phyloP scores from a whole-genome alignment of 1,284 basidiomycete species.

The Cryptococcus deneoformans region DNA sequence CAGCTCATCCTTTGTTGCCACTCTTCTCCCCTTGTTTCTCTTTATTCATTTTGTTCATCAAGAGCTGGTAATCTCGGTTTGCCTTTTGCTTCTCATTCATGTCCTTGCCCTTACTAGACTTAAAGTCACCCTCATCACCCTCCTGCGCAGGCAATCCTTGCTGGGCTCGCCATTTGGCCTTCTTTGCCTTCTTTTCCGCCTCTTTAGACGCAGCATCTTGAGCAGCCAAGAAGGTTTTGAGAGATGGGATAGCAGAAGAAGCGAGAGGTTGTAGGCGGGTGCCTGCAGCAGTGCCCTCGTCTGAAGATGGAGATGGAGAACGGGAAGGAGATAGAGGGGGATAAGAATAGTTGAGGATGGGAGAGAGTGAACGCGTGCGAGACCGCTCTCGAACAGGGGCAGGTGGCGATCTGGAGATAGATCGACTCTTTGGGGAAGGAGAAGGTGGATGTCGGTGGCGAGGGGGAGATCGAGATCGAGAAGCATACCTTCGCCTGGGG shows the following conservation, averaged over 20 bases:
- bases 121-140: conserved; percentile 22
- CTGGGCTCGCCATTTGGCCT: conserved; percentile 66
- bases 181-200: conserved; percentile 64
- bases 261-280: conserved; percentile 56
- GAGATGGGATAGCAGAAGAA: conserved; percentile 72
- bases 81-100: conserved; percentile 38
- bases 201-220: conserved; percentile 63
- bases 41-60: conserved; percentile 47
- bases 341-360: conserved; percentile 13
- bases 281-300: conserved; percentile 44
- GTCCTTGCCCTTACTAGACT: conserved; percentile 16
- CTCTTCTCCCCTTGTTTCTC: conserved; percentile 11
- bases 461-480: conserved; percentile 4
- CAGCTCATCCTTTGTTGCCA: background rate
- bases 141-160: conserved; percentile 47
- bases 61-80: conserved; percentile 43
- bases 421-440: conserved; percentile 9
- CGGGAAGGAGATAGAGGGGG: conserved; percentile 10
- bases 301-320: conserved; percentile 24
- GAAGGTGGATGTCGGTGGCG: conserved; percentile 10
- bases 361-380: conserved; percentile 9
- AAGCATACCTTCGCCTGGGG: conserved; percentile 5
- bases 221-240: conserved; percentile 72
- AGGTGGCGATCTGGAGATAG: conserved; percentile 3
- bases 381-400: conserved; percentile 5